Evolutionary conservation across 179 eudicot species (phyloP).

Genomic region (Beta macrorhiza): DNA sequence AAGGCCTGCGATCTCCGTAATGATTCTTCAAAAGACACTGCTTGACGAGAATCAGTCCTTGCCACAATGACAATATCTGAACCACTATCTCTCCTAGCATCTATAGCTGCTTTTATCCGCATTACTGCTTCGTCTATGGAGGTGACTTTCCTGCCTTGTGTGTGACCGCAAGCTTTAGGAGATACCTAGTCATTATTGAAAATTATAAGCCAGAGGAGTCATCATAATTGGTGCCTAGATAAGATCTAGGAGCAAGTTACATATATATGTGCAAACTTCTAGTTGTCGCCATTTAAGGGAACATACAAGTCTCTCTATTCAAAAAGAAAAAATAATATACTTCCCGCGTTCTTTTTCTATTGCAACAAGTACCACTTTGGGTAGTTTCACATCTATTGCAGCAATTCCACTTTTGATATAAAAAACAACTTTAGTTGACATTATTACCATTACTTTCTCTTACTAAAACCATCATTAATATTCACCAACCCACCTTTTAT

Average conservation of each 20-base stretch:
- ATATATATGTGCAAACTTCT: no score
- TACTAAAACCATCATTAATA: no score
- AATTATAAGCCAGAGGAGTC: constrained; percentile 24
- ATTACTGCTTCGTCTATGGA: constrained; percentile 87
- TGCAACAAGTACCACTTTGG: no score
- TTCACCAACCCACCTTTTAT: no score
- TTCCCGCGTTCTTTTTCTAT: no score
- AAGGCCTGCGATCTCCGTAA: constrained; percentile 81
- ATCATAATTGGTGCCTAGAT: background rate
- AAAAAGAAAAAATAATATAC: no score
- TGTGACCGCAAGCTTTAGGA: constrained; percentile 98
- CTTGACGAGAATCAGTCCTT: constrained; percentile 95
- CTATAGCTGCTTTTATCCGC: constrained; percentile 92
- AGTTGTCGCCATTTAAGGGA: background rate
- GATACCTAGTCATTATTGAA: constrained; percentile 56
- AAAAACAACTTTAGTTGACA: no score
- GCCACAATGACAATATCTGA: constrained; percentile 92
- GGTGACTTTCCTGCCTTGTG: constrained; percentile 84
- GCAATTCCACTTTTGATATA: no score
- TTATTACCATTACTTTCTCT: no score
- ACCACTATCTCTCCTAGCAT: constrained; percentile 88
- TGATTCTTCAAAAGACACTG: constrained; percentile 80
- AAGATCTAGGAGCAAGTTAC: background rate
- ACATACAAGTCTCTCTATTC: background rate
- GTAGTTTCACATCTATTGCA: no score